phyloP scores from a whole-genome alignment of 805 yeast species.

The Metschnikowia drakensbergensis region DNA sequence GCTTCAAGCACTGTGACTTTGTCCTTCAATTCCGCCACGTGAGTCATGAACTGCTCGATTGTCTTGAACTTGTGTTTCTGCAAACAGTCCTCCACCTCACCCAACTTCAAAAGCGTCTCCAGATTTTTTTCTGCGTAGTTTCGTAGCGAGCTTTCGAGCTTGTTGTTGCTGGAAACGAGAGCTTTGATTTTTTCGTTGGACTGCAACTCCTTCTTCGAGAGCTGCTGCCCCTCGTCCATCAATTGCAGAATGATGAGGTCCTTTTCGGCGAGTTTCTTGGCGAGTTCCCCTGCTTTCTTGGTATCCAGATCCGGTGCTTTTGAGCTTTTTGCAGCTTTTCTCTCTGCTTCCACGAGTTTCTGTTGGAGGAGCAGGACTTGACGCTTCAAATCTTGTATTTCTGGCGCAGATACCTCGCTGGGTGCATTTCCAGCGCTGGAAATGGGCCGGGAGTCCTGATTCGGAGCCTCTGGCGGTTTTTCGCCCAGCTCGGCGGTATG shows the following conservation, averaged over 20 bases:
- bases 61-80: conserved; percentile 26
- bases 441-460: too few relatives aligned
- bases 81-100: conserved; percentile 38
- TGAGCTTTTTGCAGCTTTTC: neutral
- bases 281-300: conserved; percentile 7
- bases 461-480: too few relatives aligned
- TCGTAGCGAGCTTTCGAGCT: conserved; percentile 28
- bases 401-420: neutral
- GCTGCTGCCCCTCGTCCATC: conserved; percentile 69
- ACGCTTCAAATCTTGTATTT: neutral
- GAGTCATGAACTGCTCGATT: conserved; percentile 26
- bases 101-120: conserved; percentile 26
- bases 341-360: neutral
- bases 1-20: conserved; percentile 15
- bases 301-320: neutral
- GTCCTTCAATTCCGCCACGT: conserved; percentile 14
- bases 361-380: neutral
- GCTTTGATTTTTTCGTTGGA: conserved; percentile 63
- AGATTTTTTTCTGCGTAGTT: conserved; percentile 30
- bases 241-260: conserved; percentile 64
- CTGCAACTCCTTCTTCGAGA: conserved; percentile 68
- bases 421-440: too few relatives aligned
- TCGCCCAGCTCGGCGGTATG: too few relatives aligned
- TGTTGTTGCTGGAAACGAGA: conserved; percentile 38
- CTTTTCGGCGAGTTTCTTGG: conserved; percentile 40